Conservation (phyloP, 768 basidiomycete species). For the Coprinellus micaceus region DNA sequence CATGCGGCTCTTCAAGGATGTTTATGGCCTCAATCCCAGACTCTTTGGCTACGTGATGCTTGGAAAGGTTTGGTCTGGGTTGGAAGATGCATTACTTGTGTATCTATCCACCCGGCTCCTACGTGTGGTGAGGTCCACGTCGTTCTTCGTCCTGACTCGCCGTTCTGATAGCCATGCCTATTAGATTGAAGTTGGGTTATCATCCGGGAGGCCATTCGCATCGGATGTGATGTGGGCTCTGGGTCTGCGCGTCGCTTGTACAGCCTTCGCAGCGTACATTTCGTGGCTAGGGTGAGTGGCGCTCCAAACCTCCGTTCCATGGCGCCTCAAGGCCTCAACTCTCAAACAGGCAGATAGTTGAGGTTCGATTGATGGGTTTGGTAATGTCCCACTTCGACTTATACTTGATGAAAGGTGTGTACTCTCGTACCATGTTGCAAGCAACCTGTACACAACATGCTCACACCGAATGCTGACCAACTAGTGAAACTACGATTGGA, state of each 20-base stretch:
- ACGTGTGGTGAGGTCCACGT: slow-evolving; percentile 19
- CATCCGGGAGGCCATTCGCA: neutral
- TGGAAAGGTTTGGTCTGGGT: slow-evolving; percentile 21
- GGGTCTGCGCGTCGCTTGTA: neutral
- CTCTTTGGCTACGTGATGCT: slow-evolving; percentile 21
- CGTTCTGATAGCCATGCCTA: neutral
- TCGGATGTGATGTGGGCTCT: neutral
- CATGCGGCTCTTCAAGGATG: slow-evolving; percentile 18
- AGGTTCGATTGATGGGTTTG: slow-evolving; percentile 13
- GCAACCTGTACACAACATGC: neutral
- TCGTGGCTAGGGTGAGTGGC: neutral
- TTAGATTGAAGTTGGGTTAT: neutral
- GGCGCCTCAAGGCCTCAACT: neutral
- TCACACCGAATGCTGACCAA: no score
- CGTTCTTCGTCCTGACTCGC: slow-evolving; percentile 3
- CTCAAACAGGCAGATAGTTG: slow-evolving; percentile 8
- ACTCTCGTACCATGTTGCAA: neutral
- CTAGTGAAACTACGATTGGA: slow-evolving; percentile 20
- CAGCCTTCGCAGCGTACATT: neutral
- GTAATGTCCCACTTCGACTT: slow-evolving; percentile 25
- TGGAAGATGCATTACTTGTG: slow-evolving; percentile 23
- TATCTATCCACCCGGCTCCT: slow-evolving; percentile 22
- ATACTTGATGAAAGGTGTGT: slow-evolving; percentile 23
- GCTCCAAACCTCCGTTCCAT: neutral
- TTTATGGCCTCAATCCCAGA: slow-evolving; percentile 18